Conservation (phyloP, 1,139 yeast species). For the Candida labiduridarum region DNA sequence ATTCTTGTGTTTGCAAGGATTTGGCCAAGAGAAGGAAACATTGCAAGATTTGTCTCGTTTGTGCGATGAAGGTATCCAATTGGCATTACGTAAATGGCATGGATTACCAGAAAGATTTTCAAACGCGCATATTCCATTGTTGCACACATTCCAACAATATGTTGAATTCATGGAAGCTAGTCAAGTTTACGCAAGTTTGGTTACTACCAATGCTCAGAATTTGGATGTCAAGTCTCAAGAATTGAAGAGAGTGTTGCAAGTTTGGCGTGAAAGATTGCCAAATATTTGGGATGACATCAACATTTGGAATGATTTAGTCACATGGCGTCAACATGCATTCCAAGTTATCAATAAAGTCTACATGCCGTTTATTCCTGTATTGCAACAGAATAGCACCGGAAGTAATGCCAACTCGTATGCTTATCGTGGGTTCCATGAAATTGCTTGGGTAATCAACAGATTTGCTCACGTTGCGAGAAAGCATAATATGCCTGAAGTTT, state of each 20-base stretch:
- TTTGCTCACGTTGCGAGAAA: slow-evolving; percentile 98
- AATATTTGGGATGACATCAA: slow-evolving; percentile 97
- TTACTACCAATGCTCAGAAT: slow-evolving; percentile 89
- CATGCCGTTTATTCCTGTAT: slow-evolving; percentile 86
- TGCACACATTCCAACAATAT: slow-evolving; percentile 95
- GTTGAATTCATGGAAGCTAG: slow-evolving; percentile 98
- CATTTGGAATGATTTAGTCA: slow-evolving; percentile 95
- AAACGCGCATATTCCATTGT: slow-evolving; percentile 83
- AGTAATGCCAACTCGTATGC: slow-evolving; percentile 88
- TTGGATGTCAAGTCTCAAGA: slow-evolving; percentile 92
- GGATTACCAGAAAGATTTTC: slow-evolving; percentile 80
- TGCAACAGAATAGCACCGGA: slow-evolving; percentile 74
- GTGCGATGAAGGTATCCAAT: slow-evolving; percentile 96
- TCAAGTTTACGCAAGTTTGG: slow-evolving; percentile 87
- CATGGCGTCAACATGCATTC: slow-evolving; percentile 99
- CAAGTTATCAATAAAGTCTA: slow-evolving; percentile 95
- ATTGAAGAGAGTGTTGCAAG: slow-evolving; percentile 88
- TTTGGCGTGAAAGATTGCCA: slow-evolving; percentile 97
- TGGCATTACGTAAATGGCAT: slow-evolving; percentile 92
- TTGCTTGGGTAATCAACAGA: slow-evolving; percentile 97
- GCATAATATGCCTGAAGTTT: slow-evolving; percentile 96
- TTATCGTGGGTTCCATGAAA: slow-evolving; percentile 96
- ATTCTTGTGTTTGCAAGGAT: slow-evolving; percentile 88
- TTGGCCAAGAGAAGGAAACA: slow-evolving; percentile 86
- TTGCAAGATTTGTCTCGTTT: slow-evolving; percentile 77